Evolutionary conservation across 805 yeast genomes (phyloP).

Genomic region (Barnettozyma populi): DNA sequence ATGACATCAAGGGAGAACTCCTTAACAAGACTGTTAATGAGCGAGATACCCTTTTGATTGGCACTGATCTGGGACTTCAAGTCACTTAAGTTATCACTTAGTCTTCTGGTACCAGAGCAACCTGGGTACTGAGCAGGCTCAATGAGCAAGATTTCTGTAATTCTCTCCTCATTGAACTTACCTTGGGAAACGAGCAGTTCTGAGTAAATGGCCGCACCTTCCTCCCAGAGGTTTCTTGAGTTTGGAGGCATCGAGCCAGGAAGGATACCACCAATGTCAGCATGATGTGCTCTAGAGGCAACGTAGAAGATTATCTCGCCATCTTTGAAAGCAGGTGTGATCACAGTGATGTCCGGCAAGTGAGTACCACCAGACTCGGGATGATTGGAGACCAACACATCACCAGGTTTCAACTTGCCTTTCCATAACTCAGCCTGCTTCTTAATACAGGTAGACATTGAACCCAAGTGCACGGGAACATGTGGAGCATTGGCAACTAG

Average conservation of each 20-base stretch:
- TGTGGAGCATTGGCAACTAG: conserved; percentile 86
- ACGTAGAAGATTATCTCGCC: conserved; percentile 70
- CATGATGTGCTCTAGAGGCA: conserved; percentile 94
- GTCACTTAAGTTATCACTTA: conserved; percentile 80
- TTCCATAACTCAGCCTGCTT: conserved; percentile 63
- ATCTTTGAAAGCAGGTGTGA: conserved; percentile 79
- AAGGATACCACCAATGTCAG: conserved; percentile 88
- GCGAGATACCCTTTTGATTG: conserved; percentile 73
- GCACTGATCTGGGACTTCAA: conserved; percentile 86
- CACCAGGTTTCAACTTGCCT: conserved; percentile 62
- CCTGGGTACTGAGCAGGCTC: conserved; percentile 82
- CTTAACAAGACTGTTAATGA: conserved; percentile 52
- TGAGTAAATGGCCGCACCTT: conserved; percentile 78
- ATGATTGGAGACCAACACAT: conserved; percentile 72
- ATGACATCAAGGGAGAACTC: conserved; percentile 61
- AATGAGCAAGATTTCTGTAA: conserved; percentile 53
- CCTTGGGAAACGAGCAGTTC: conserved; percentile 70
- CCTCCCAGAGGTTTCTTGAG: conserved; percentile 78
- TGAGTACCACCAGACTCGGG: conserved; percentile 87
- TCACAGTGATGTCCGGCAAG: conserved; percentile 85
- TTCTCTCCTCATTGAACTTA: conserved; percentile 65
- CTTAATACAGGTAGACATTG: conserved; percentile 76
- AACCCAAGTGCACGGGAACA: conserved; percentile 81
- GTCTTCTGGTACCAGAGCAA: conserved; percentile 82
- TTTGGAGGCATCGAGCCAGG: conserved; percentile 97